phyloP scores from a whole-genome alignment of 345 rosid genomes.

The Sisymbrium altissimum region DNA sequence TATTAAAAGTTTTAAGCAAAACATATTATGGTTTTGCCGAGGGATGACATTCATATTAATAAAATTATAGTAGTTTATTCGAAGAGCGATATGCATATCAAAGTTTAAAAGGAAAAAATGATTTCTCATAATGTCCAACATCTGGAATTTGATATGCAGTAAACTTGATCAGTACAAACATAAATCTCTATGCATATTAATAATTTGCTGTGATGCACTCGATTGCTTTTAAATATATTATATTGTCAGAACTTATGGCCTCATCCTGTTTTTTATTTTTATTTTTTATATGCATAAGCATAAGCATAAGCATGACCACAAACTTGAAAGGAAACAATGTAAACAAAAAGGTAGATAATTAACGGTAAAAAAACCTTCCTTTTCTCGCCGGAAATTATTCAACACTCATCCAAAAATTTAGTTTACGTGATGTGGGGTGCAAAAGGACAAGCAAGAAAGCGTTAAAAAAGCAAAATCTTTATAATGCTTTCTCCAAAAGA shows the following conservation, averaged over 20 bases:
- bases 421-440: conserved; percentile 5
- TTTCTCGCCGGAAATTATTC: neutral
- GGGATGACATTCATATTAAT: no score
- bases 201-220: neutral
- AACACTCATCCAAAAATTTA: neutral
- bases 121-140: neutral
- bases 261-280: neutral
- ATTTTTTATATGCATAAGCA: neutral
- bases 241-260: neutral
- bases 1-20: neutral
- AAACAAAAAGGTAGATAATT: neutral
- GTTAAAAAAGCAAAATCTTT: conserved; percentile 8
- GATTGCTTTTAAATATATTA: neutral
- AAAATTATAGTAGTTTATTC: neutral
- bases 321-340: neutral
- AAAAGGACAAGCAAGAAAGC: conserved; percentile 18
- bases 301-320: neutral
- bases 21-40: neutral
- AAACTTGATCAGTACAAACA: neutral
- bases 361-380: neutral
- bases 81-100: neutral
- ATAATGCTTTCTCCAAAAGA: conserved; percentile 23
- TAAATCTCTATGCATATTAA: neutral
- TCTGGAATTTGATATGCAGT: neutral
- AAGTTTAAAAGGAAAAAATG: neutral